Evolutionary conservation across 2,329 filamentous ascomycete species (phyloP).

Genomic region (Talaromyces sp.): DNA sequence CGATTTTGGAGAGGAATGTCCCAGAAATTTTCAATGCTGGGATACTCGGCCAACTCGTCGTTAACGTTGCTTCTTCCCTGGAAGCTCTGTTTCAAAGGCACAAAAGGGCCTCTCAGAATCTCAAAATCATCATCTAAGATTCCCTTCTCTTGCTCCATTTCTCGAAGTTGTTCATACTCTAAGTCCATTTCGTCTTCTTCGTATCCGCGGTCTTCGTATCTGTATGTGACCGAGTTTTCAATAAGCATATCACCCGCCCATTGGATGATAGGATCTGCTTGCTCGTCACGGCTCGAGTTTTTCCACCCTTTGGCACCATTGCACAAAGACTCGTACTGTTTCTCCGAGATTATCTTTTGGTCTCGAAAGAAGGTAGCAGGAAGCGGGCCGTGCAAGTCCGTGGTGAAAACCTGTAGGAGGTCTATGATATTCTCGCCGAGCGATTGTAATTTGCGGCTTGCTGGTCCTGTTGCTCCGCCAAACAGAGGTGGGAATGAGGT

Average conservation of each 20-base stretch:
- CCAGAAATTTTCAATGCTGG: constrained; percentile 53
- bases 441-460: constrained; percentile 38
- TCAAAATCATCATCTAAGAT: constrained; percentile 50
- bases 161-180: constrained; percentile 56
- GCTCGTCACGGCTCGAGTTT: constrained; percentile 24
- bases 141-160: constrained; percentile 55
- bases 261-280: constrained; percentile 41
- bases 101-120: constrained; percentile 43
- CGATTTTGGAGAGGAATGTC: constrained; percentile 52
- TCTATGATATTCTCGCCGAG: constrained; percentile 38
- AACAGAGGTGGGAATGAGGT: constrained; percentile 27
- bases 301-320: constrained; percentile 43
- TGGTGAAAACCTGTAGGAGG: constrained; percentile 40
- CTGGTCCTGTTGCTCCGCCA: constrained; percentile 36
- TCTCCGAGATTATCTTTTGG: constrained; percentile 54
- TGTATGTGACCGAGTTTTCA: constrained; percentile 40
- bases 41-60: constrained; percentile 13
- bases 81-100: constrained; percentile 40
- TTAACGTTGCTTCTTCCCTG: constrained; percentile 16
- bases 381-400: constrained; percentile 41
- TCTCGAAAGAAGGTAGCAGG: constrained; percentile 50
- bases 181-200: constrained; percentile 57
- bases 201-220: constrained; percentile 47
- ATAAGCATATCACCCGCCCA: constrained; percentile 55
- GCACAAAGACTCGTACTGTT: constrained; percentile 60